Base-by-base conservation (phyloP, 1,139 yeast species). In the Yamadazyma diddensiae region DNA sequence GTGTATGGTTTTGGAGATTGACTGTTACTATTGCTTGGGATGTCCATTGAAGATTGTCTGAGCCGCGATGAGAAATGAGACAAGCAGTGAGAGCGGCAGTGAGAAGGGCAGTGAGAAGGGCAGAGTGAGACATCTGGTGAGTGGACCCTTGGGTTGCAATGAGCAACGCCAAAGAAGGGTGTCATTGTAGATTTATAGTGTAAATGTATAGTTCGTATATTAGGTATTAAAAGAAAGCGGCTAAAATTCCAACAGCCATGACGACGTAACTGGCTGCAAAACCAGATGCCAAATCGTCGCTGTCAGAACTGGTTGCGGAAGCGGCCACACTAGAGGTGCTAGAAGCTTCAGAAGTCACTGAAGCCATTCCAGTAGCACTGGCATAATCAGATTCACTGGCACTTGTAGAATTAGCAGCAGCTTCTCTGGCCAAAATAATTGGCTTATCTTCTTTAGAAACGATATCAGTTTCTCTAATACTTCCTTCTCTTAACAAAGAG, bases 1-100 rank as follows among this genome's bases (percentile, higher is more conserved):
- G 26, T 33, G 39, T 20, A 26, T 5, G 17, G 25, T 42, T 45
- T 36, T 40, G 43, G 26, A 34, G 42, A 28, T 41, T 71, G 74
- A 9, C 30, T 19, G 17, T 9, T 7, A 10, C 14, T 14, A 11
- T 13, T 11, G 3, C n/a, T n/a, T 4, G 15, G 20, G 12, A 28
- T 5, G 6, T 21, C 31, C 31, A 28, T 28, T n/a, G 8, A n/a
- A n/a, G n/a, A n/a, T n/a, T n/a, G n/a, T n/a, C n/a, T n/a, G n/a
- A n/a, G n/a, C n/a, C n/a, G n/a, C n/a, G n/a, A n/a, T n/a, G n/a
- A n/a, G n/a, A n/a, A n/a, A n/a, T n/a, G n/a, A n/a, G n/a, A n/a
- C n/a, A n/a, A n/a, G n/a, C n/a, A n/a, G n/a, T n/a, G n/a, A n/a
- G n/a, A n/a, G n/a, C n/a, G n/a, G n/a, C n/a, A n/a, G n/a, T n/a